Percentiles rank a stretch among this genome's conserved stretches.
Evolutionary conservation across 2,329 filamentous ascomycete species (phyloP).

Genomic region (Clarireedia paspali): DNA sequence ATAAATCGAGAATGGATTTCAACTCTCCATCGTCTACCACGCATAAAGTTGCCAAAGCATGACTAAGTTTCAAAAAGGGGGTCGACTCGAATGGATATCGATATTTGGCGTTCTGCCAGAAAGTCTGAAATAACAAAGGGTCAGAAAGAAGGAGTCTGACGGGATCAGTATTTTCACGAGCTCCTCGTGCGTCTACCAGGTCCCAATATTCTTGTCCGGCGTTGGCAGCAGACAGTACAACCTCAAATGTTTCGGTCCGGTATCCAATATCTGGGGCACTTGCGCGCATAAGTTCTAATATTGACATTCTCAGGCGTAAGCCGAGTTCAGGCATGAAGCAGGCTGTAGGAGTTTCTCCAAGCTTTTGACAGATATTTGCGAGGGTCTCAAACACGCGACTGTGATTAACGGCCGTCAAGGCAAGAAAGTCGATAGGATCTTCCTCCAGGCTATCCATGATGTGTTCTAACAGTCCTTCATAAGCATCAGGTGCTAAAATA

Average conservation of each 20-base stretch:
- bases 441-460: constrained; percentile 32
- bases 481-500: constrained; percentile 19
- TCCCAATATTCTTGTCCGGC: constrained; percentile 29
- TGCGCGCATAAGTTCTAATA: constrained; percentile 29
- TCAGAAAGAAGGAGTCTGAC: constrained; percentile 37
- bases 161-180: constrained; percentile 43
- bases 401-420: constrained; percentile 37
- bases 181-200: constrained; percentile 17
- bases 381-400: constrained; percentile 42
- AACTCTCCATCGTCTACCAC: constrained; percentile 28
- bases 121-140: constrained; percentile 31
- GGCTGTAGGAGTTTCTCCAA: constrained; percentile 30
- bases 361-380: constrained; percentile 34
- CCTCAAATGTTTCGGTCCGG: constrained; percentile 28
- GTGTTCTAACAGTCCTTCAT: constrained; percentile 39
- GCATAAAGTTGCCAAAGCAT: constrained; percentile 50
- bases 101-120: constrained; percentile 59
- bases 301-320: constrained; percentile 28
- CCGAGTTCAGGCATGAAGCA: constrained; percentile 35
- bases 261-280: constrained; percentile 28
- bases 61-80: constrained; percentile 68
- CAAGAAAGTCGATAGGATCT: constrained; percentile 39
- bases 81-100: constrained; percentile 82
- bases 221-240: constrained; percentile 25
- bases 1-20: constrained; percentile 39